These are phyloP conservation scores for Sarocladium kiliense DNA, from an alignment of 2,329 filamentous ascomycete genomes.

Conservation along the genomic window DNA sequence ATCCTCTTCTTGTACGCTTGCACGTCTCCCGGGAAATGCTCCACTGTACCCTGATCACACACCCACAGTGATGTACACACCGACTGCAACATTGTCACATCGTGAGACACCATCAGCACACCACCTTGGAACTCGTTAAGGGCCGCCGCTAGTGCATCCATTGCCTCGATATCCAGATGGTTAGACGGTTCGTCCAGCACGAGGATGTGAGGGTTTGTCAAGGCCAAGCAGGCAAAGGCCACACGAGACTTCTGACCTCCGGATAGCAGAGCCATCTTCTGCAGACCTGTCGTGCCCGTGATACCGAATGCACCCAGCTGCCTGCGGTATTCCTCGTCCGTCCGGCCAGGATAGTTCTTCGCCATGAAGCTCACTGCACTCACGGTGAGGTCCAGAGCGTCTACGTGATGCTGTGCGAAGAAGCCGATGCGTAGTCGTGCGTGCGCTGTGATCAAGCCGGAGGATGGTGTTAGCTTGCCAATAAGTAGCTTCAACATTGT, in stretches of 20 bases:
- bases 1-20: constrained; percentile 98
- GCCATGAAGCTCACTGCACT: constrained; percentile 97
- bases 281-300: constrained; percentile 91
- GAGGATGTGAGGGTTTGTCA: constrained; percentile 93
- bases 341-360: constrained; percentile 80
- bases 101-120: constrained; percentile 97
- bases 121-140: constrained; percentile 85
- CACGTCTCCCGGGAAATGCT: constrained; percentile 93
- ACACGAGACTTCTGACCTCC: constrained; percentile 98
- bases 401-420: constrained; percentile 98
- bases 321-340: constrained; percentile 93
- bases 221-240: constrained; percentile 90
- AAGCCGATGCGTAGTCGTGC: constrained; percentile 87
- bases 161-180: constrained; percentile 97
- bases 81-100: constrained; percentile 96
- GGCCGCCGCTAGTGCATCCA: constrained; percentile 88
- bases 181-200: constrained; percentile 98
- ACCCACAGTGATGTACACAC: constrained; percentile 96
- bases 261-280: constrained; percentile 90
- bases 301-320: constrained; percentile 86
- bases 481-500: constrained; percentile 98
- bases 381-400: constrained; percentile 83
- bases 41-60: constrained; percentile 87
- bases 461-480: constrained; percentile 69
- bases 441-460: constrained; percentile 82